A percentile compares a stretch with the other conserved stretches of the same genome.
Conservation (phyloP, 2,329 filamentous ascomycete species). For the Grosmannia serpens region DNA sequence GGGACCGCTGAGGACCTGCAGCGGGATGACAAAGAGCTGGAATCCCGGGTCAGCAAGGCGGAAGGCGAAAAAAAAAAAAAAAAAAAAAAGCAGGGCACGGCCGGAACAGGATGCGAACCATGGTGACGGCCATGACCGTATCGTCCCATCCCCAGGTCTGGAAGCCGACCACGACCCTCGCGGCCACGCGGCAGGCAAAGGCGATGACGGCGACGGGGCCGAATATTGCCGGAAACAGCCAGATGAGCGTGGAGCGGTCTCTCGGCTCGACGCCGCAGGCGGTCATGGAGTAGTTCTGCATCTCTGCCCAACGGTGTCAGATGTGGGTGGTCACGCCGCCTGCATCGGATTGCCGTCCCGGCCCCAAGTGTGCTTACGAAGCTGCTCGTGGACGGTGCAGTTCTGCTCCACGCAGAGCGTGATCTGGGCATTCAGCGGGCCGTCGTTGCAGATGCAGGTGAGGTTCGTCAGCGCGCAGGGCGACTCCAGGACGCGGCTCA, state of each 20-base stretch:
- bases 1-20: conserved; percentile 16
- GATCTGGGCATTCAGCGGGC: conserved; percentile 1
- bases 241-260: conserved; percentile 17
- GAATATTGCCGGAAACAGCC: conserved; percentile 17
- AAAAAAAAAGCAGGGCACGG: background rate
- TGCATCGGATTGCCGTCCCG: too few relatives aligned
- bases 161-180: conserved; percentile 16
- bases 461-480: background rate
- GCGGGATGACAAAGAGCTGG: conserved; percentile 13
- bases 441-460: conserved; percentile 1
- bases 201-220: conserved; percentile 17
- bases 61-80: too few relatives aligned
- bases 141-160: conserved; percentile 21
- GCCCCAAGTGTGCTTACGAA: background rate
- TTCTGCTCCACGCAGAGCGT: conserved; percentile 1
- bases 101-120: background rate
- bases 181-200: conserved; percentile 18
- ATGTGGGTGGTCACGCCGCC: too few relatives aligned
- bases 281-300: conserved; percentile 18
- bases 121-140: conserved; percentile 15
- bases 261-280: conserved; percentile 16
- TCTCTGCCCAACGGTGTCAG: conserved; percentile 11
- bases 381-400: conserved; percentile 5
- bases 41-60: conserved; percentile 9
- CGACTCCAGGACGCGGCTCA: background rate